A percentile compares a stretch with the other conserved stretches of the same genome.
Evolutionary conservation across 768 basidiomycete species (phyloP).

Genomic region (Kwoniella heveanensis): DNA sequence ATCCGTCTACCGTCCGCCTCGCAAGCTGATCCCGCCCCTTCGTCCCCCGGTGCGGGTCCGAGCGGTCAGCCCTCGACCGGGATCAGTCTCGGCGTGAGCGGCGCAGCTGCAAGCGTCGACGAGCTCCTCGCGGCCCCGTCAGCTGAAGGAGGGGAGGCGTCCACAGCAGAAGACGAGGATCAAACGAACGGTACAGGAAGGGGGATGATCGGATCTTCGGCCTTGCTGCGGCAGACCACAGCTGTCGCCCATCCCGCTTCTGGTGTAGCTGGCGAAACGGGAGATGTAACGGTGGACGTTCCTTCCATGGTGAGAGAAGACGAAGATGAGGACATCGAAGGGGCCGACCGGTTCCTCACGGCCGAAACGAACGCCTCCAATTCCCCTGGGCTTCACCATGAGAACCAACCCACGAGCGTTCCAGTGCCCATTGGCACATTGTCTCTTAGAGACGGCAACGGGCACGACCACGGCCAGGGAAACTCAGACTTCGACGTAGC

Average conservation of each 20-base stretch:
- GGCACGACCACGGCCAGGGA: not conserved
- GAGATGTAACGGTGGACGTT: conserved; percentile 4
- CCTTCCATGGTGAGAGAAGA: conserved; percentile 11
- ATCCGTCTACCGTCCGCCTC: conserved; percentile 24
- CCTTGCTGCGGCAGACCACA: conserved; percentile 24
- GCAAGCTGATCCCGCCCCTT: conserved; percentile 2
- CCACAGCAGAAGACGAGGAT: conserved; percentile 3
- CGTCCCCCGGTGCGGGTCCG: conserved; percentile 9
- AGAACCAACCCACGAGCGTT: not conserved
- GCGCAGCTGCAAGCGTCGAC: conserved; percentile 24
- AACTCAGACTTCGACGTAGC: conserved; percentile 32
- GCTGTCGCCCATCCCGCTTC: conserved; percentile 19
- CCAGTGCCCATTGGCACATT: not conserved
- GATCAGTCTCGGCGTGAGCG: conserved; percentile 17
- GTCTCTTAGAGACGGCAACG: not conserved
- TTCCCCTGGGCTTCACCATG: not conserved
- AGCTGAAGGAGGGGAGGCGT: not conserved
- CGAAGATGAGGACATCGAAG: conserved; percentile 1
- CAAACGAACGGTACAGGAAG: conserved; percentile 11
- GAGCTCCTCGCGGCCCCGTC: conserved; percentile 23
- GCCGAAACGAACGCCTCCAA: conserved; percentile 1
- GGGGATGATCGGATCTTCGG: conserved; percentile 21
- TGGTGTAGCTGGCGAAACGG: not conserved
- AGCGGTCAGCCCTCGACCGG: conserved; percentile 22
- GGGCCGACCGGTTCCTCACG: too few species aligned